phyloP scores from a whole-genome alignment of 805 yeast species.

The Saccharomycopsis sp. region DNA sequence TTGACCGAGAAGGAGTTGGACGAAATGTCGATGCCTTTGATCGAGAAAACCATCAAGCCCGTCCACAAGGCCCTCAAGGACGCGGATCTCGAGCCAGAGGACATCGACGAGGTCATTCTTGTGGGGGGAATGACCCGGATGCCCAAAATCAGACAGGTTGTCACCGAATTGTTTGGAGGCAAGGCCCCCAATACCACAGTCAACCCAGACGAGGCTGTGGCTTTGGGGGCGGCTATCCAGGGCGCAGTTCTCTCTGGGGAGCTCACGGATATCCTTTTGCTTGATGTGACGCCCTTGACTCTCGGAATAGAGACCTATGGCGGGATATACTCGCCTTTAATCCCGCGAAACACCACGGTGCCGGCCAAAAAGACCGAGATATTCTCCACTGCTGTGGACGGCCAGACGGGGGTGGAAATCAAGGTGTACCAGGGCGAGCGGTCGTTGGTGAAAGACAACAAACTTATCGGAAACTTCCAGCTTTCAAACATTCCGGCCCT shows the following conservation, averaged over 20 bases:
- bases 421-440: constrained; percentile 80
- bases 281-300: constrained; percentile 80
- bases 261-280: constrained; percentile 65
- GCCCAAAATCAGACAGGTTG: constrained; percentile 69
- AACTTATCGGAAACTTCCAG: constrained; percentile 67
- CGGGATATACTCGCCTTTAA: constrained; percentile 73
- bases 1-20: constrained; percentile 66
- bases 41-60: constrained; percentile 63
- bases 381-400: constrained; percentile 78
- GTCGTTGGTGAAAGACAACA: constrained; percentile 70
- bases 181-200: constrained; percentile 65
- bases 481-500: constrained; percentile 66
- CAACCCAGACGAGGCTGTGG: constrained; percentile 92
- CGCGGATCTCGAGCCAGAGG: constrained; percentile 58
- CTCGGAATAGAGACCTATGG: constrained; percentile 82
- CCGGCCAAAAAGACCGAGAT: constrained; percentile 70
- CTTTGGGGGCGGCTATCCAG: constrained; percentile 85
- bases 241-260: constrained; percentile 84
- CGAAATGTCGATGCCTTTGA: constrained; percentile 55
- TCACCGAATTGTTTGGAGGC: constrained; percentile 42
- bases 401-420: constrained; percentile 77
- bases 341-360: constrained; percentile 70
- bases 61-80: constrained; percentile 70
- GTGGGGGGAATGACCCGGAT: constrained; percentile 91
- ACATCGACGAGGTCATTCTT: constrained; percentile 65